A percentile compares a stretch with the other conserved stretches of the same genome.
Conservation (phyloP, 176 grass and related monocot genomes). For the Carex cristatella region DNA sequence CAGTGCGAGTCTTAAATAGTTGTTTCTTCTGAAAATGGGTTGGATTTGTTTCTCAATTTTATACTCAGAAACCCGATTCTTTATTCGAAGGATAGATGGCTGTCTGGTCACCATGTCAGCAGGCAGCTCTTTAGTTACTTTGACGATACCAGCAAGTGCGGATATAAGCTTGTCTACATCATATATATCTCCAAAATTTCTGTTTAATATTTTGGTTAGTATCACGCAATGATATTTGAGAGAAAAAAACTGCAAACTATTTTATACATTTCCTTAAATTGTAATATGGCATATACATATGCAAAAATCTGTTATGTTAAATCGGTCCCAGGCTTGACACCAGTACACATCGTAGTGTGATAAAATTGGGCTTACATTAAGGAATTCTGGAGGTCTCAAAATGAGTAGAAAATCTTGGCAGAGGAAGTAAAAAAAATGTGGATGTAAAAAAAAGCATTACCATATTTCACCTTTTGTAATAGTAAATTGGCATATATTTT, state of each 20-base stretch:
- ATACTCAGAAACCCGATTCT: conserved; percentile 17
- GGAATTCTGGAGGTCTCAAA: too few species aligned
- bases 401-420: too few species aligned
- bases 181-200: conserved; percentile 28
- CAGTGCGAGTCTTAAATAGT: conserved; percentile 23
- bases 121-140: conserved; percentile 14
- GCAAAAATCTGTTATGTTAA: too few species aligned
- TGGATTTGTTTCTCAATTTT: conserved; percentile 14
- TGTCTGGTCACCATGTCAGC: not conserved
- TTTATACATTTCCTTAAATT: too few species aligned
- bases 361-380: too few species aligned
- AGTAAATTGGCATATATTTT: too few species aligned
- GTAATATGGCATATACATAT: too few species aligned
- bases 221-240: not conserved
- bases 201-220: not conserved
- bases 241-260: not conserved
- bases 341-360: too few species aligned
- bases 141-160: conserved; percentile 14
- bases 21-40: conserved; percentile 21
- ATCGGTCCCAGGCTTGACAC: too few species aligned
- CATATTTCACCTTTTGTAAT: too few species aligned
- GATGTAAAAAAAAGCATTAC: too few species aligned
- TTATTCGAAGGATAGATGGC: conserved; percentile 19
- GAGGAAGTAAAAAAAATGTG: too few species aligned
- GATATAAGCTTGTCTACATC: conserved; percentile 21